A percentile compares a stretch with the other conserved stretches of the same genome.
These are phyloP conservation scores for Leccinum aurantiacum DNA, from an alignment of 768 basidiomycete genomes.

Conservation along the genomic window DNA sequence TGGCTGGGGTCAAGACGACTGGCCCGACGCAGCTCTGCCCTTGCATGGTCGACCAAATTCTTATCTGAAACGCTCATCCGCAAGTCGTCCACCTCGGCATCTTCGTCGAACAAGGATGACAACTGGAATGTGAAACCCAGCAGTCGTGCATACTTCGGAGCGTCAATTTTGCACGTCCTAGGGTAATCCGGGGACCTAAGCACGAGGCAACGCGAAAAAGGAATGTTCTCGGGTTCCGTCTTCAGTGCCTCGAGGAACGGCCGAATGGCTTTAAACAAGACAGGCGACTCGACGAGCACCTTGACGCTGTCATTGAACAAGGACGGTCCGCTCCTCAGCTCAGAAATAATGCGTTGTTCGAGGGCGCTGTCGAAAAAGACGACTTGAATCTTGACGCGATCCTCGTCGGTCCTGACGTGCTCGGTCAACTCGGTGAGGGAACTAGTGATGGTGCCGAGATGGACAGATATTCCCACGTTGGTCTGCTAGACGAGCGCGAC, in stretches of 20 bases:
- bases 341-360: constrained; percentile 46
- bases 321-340: constrained; percentile 32
- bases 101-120: constrained; percentile 47
- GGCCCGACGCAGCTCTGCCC: constrained; percentile 40
- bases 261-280: constrained; percentile 66
- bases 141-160: constrained; percentile 53
- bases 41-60: constrained; percentile 46
- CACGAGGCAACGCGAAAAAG: constrained; percentile 53
- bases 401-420: constrained; percentile 35
- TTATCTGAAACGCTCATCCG: constrained; percentile 42
- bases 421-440: constrained; percentile 45
- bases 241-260: constrained; percentile 67
- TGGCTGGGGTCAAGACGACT: constrained; percentile 72
- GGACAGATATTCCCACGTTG: constrained; percentile 36
- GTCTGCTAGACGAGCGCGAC: constrained; percentile 1
- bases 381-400: constrained; percentile 47
- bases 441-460: constrained; percentile 55
- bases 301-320: constrained; percentile 22
- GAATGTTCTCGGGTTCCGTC: constrained; percentile 55
- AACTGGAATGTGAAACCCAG: constrained; percentile 61
- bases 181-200: constrained; percentile 42
- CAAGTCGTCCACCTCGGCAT: constrained; percentile 40
- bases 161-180: constrained; percentile 35
- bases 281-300: constrained; percentile 57
- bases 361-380: constrained; percentile 64